Base-by-base conservation (phyloP, 2,329 filamentous ascomycete species). In the Paracorniculantispora psalliotae region DNA sequence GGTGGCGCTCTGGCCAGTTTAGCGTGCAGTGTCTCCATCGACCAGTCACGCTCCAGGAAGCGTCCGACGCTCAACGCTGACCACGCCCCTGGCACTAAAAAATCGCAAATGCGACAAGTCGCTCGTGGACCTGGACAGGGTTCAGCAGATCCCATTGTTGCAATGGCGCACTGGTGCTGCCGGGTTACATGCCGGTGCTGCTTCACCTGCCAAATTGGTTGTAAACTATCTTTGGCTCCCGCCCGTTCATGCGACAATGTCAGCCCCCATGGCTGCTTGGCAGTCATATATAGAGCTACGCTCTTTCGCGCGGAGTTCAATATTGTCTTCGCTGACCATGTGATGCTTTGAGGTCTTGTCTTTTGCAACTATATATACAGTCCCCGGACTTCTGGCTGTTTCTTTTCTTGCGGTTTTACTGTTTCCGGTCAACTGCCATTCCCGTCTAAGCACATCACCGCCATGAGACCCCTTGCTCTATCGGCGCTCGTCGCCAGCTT, bases 11-110 rank as follows among this genome's bases (percentile, higher is more conserved):
- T 13, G 19, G 35, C 37, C 46, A 21, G 19, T 21, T 54, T 59
- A 53, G 49, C 49, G 41, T 53, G 33, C n/a, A 17, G 30, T 15
- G 41, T 46, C 23, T 47, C 41, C 57, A 46, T 47, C 41, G 19
- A 21, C 49, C 57, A 59, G 49, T 59, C 57, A 53, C 57, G 57
- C 57, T 35, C 35, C 50, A 41, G 12, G 41, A 47, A 48, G 25
- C 49, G 50, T 50, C 43, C 43, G 49, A 48, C 57, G 28, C 23
- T 57, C 33, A 23, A 44, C 17, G 49, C 41, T 47, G 49, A 49
- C 57, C 43, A n/a, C 37, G n/a, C 48, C 43, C 44, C 57, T 53
- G 50, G 33, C 33, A 33, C 33, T 47, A 41, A 19, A 30, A 52
- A 12, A 13, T 12, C 28, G 15, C 26, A n/a, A n/a, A n/a, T 25